Base-by-base conservation (phyloP, 2,329 filamentous ascomycete genomes). In the Talaromyces sp. region DNA sequence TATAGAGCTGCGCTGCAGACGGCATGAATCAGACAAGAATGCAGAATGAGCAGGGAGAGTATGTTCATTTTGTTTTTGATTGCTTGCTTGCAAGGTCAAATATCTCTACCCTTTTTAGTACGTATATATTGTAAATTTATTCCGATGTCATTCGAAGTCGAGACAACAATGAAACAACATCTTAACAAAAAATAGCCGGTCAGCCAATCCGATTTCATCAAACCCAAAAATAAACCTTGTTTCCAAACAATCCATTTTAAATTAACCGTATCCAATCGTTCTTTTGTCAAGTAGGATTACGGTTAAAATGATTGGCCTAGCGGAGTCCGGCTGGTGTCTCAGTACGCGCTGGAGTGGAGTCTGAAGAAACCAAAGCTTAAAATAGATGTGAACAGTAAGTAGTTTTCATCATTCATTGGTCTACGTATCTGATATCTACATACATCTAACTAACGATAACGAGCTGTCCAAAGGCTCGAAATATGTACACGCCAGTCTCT, bases 401-500 rank as follows among this genome's bases (percentile, higher is more conserved):
- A 14, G 16, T 40, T 40, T 16, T 40, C 36, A 40, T 16, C 36
- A 40, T 40, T 40, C 36, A 16, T 36, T 36, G 14, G 23, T 23
- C 34, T 36, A 36, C 34, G 14, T 40, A 40, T 40, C 36, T 40
- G n/a, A 14, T 40, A 40, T 40, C 36, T 40, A 40, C 36, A 40
- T 23, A 33, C 9, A 33, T 33, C 31, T 9, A 33, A 9, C 31
- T 9, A 8, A 33, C 8, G 31, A 9, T 9, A 3, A 3, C 31
- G 23, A 23, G 36, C 36, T 16, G 36, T 16, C 7, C 36, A 16
- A 28, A 40, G 60, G 74, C 59, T 5, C 50, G n/a, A 51, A 51
- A 31, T 30, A 53, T 53, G 44, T 51, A 51, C 18, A 51, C 27
- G 44, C 12, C 9, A n/a, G 4, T 27, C 10, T 8, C 64, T 67